These are phyloP conservation scores for Taphrina wiesneri DNA, from an alignment of 1,139 yeast species.

Conservation along the genomic window DNA sequence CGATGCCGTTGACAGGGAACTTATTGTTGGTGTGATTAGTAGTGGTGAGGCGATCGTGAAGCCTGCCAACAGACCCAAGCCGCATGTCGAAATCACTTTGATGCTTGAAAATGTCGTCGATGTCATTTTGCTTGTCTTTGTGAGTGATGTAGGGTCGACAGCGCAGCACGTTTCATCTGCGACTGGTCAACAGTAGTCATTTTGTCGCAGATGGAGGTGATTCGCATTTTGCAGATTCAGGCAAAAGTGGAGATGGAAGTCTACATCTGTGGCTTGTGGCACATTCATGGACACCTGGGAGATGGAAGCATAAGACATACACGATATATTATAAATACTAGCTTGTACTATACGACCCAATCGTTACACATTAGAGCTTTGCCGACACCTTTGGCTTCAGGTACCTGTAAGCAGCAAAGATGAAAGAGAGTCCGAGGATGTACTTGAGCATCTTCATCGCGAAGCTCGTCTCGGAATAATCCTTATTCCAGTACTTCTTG, in stretches of 20 bases:
- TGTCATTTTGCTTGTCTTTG: neutral
- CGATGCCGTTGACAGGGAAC: neutral
- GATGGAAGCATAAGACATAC: neutral
- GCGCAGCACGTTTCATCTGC: no score
- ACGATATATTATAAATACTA: no score
- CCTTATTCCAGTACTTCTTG: conserved; percentile 30
- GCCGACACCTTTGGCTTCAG: conserved; percentile 12
- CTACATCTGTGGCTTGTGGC: neutral
- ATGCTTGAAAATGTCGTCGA: conserved; percentile 8
- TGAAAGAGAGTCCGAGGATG: neutral
- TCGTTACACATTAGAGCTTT: neutral
- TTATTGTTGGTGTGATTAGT: neutral
- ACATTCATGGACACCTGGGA: neutral
- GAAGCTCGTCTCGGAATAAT: conserved; percentile 21
- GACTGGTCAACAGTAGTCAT: no score
- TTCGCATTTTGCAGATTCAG: neutral
- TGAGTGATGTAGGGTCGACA: no score
- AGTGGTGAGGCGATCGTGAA: conserved; percentile 2
- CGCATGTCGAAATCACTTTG: conserved; percentile 23
- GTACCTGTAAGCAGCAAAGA: conserved; percentile 19
- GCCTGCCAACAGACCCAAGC: conserved; percentile 16
- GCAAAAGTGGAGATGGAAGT: neutral
- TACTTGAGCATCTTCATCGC: conserved; percentile 11
- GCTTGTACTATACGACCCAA: neutral
- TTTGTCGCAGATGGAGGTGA: no score